Conservation (phyloP, 2,329 filamentous ascomycete genomes). For the Pestalotiopsis sp. region DNA sequence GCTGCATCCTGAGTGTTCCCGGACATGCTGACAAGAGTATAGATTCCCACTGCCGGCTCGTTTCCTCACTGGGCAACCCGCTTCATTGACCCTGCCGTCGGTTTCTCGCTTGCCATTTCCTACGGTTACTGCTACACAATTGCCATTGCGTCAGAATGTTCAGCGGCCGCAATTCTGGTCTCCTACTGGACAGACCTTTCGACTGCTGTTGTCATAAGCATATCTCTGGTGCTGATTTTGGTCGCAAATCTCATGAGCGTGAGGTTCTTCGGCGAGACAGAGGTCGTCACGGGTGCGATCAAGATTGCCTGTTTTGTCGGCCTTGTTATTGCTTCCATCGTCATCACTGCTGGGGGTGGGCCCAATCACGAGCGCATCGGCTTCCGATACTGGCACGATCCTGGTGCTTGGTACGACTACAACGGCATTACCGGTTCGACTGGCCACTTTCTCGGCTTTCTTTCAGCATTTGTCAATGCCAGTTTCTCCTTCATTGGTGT, state of each 20-base stretch:
- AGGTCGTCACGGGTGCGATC: conserved; percentile 17
- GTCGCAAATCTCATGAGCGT: conserved; percentile 15
- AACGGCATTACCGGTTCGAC: conserved; percentile 35
- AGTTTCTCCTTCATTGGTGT: conserved; percentile 32
- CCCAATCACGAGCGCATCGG: conserved; percentile 52
- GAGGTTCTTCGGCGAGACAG: conserved; percentile 17
- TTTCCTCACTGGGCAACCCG: conserved; percentile 26
- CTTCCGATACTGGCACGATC: conserved; percentile 53
- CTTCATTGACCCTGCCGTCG: conserved; percentile 33
- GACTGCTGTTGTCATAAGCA: conserved; percentile 32
- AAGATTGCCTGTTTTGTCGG: conserved; percentile 46
- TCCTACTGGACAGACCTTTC: conserved; percentile 20
- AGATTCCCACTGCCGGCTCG: conserved; percentile 17
- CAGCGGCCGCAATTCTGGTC: conserved; percentile 31
- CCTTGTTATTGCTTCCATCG: conserved; percentile 48
- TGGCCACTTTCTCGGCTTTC: conserved; percentile 41
- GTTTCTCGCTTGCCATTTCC: conserved; percentile 37
- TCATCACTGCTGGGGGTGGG: conserved; percentile 52
- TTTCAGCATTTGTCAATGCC: conserved; percentile 33
- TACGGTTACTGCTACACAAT: conserved; percentile 34
- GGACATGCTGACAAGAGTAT: background rate
- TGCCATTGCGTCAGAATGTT: conserved; percentile 34
- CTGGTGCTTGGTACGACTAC: conserved; percentile 50
- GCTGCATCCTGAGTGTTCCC: background rate
- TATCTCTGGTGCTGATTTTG: conserved; percentile 16